Percentiles rank a stretch among this genome's conserved stretches.
phyloP scores from a whole-genome alignment of 768 basidiomycete species.

The Leccinum pellstonianum region DNA sequence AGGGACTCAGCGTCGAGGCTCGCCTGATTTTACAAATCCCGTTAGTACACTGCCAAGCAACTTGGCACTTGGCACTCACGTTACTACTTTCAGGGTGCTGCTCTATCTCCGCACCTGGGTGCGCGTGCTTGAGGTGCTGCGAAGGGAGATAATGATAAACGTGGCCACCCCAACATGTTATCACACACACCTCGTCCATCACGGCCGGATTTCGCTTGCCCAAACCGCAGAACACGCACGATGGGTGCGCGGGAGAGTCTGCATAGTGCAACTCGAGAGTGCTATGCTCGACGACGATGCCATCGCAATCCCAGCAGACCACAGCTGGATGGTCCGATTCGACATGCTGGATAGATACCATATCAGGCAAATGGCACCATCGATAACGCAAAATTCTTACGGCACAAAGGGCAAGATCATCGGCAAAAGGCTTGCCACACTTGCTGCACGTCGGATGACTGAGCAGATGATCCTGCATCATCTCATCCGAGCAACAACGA shows the following conservation, averaged over 20 bases:
- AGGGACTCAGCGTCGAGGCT: not conserved
- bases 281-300: slow-evolving; percentile 21
- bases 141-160: slow-evolving; percentile 7
- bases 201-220: slow-evolving; percentile 15
- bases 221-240: slow-evolving; percentile 20
- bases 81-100: not conserved
- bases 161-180: not conserved
- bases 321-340: slow-evolving; percentile 23
- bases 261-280: slow-evolving; percentile 24
- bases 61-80: slow-evolving; percentile 8
- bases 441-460: slow-evolving; percentile 25
- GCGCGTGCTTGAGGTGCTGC: slow-evolving; percentile 23
- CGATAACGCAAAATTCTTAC: slow-evolving; percentile 12
- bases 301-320: slow-evolving; percentile 33
- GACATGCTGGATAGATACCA: slow-evolving; percentile 18
- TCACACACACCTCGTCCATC: slow-evolving; percentile 23
- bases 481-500: slow-evolving; percentile 25
- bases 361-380: not conserved
- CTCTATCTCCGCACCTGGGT: slow-evolving; percentile 11
- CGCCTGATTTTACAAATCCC: slow-evolving; percentile 2
- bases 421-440: slow-evolving; percentile 20
- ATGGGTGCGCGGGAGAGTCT: slow-evolving; percentile 22
- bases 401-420: slow-evolving; percentile 19
- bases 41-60: slow-evolving; percentile 5
- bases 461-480: slow-evolving; percentile 27